A percentile compares a stretch with the other conserved stretches of the same genome.
These are phyloP conservation scores for Oryza australiensis DNA, from an alignment of 176 grass and related monocot genomes.

Conservation along the genomic window DNA sequence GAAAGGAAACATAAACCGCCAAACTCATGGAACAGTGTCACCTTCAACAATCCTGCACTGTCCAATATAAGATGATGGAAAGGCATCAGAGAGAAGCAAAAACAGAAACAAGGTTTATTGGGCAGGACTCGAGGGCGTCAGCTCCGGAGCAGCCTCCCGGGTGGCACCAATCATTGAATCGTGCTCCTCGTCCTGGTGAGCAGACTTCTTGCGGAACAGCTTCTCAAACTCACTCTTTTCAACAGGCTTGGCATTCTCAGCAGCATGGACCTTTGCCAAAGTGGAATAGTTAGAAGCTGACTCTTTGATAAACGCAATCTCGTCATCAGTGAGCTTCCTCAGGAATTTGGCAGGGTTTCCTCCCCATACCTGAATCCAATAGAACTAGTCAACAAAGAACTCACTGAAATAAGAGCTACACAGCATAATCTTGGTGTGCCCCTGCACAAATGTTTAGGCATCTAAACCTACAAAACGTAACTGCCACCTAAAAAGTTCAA, in stretches of 20 bases:
- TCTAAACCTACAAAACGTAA: constrained; percentile 8
- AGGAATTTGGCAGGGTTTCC: constrained; percentile 93
- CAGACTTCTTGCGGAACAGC: constrained; percentile 75
- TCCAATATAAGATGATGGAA: constrained; percentile 28
- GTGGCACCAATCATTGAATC: constrained; percentile 57
- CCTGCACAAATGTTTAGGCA: not conserved
- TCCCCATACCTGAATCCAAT: constrained; percentile 80
- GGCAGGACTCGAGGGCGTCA: constrained; percentile 53
- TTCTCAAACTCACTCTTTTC: constrained; percentile 80
- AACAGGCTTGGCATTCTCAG: constrained; percentile 76
- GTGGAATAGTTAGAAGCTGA: constrained; percentile 76
- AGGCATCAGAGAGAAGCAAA: constrained; percentile 23
- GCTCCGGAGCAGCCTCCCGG: constrained; percentile 58
- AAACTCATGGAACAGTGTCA: constrained; percentile 46
- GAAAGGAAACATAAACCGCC: constrained; percentile 47
- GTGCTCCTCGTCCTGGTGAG: constrained; percentile 56
- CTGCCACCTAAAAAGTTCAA: not conserved
- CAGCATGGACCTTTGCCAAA: constrained; percentile 70
- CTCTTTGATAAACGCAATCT: constrained; percentile 74
- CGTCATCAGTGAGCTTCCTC: constrained; percentile 75
- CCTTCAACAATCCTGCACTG: constrained; percentile 38
- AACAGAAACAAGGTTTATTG: constrained; percentile 44
- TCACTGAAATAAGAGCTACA: not conserved
- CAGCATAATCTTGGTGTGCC: not conserved
- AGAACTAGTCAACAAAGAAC: constrained; percentile 30